Conservation (phyloP, 768 basidiomycete species). For the Saitozyma podzolica region DNA sequence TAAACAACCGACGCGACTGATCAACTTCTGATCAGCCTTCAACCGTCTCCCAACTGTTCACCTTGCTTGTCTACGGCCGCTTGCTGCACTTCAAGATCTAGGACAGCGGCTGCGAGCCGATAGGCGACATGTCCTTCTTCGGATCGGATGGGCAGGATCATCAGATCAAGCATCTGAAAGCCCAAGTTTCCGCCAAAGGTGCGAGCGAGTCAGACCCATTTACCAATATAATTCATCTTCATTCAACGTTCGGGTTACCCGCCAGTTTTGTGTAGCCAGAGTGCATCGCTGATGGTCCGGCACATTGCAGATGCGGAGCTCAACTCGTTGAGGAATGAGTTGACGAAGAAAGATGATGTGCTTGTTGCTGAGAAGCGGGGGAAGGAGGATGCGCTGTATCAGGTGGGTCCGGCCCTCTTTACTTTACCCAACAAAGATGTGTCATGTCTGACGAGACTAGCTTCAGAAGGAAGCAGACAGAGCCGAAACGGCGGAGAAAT, state of each 20-base stretch:
- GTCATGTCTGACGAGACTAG: neutral
- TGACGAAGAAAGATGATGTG: conserved; percentile 29
- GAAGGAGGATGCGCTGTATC: conserved; percentile 9
- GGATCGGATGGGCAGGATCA: conserved; percentile 47
- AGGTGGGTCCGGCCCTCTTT: conserved; percentile 4
- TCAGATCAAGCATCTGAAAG: conserved; percentile 42
- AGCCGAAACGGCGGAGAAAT: conserved; percentile 21
- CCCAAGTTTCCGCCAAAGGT: conserved; percentile 47
- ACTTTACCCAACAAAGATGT: neutral
- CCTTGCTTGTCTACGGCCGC: too few species aligned
- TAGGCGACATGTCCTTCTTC: conserved; percentile 44
- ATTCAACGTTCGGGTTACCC: too few species aligned
- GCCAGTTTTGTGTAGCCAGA: too few species aligned
- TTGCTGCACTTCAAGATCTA: too few species aligned
- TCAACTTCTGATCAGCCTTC: too few species aligned
- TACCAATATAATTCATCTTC: neutral
- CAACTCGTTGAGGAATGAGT: conserved; percentile 46
- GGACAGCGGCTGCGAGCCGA: neutral
- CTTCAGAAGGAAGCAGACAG: conserved; percentile 12
- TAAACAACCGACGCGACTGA: too few species aligned
- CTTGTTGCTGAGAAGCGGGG: conserved; percentile 28
- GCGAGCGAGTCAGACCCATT: neutral
- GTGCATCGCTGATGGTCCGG: conserved; percentile 3
- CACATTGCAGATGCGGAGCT: conserved; percentile 38
- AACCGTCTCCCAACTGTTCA: too few species aligned